Evolutionary conservation across 2,329 filamentous ascomycete genomes (phyloP), one percentile per base, ranked within the genome.

Genomic region (Colletotrichum ledebouriae): DNA sequence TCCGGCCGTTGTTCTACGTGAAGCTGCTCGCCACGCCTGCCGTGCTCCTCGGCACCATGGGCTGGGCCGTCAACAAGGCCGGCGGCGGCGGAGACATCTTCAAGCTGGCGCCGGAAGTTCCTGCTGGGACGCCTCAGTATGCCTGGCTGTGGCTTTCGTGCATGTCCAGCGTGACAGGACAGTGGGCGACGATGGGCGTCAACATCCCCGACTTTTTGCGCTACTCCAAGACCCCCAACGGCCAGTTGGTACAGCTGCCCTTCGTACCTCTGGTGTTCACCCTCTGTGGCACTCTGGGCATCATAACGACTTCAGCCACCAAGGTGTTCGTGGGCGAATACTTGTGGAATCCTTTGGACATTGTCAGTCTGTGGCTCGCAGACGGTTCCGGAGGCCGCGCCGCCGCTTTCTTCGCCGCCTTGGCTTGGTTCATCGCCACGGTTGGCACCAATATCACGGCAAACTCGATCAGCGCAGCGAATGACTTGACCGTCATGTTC

Each of bases 401-500:
- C 9, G 78, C 76, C 2, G 77, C 77, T 7, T 85, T 85, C 73
- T 86, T 87, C 71, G 85, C 78, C n/a, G 85, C 81, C 1, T 78
- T 83, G 4, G 79, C 81, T 0, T 88, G 86, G 78, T 84, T 84
- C 46, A 77, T 89, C 56, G 86, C 86, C 0, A 83, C 85, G 53
- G 77, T 89, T 6, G 84, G 87, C 44, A 85, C 84, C 42, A 88
- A 88, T 72, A 84, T 87, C 72, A 85, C 85, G 2, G 86, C 86
- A 9, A 89, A 88, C 73, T 85, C 81, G 15, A 83, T 86, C 69
- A 82, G 79, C 29, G 83, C 83, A 1, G 84, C 86, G 46, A 88
- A 89, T 70, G 86, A 89, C 74, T 80, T 89, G 52, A 85, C 83
- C 1, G 82, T 84, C 3, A 80, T 89, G 7, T 81, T 82, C 58